Percentiles rank a stretch among this genome's conserved stretches.
These are phyloP conservation scores for Antitrichia curtipendula DNA, from an alignment of 225 moss, liverwort and hornwort species.

Conservation along the genomic window DNA sequence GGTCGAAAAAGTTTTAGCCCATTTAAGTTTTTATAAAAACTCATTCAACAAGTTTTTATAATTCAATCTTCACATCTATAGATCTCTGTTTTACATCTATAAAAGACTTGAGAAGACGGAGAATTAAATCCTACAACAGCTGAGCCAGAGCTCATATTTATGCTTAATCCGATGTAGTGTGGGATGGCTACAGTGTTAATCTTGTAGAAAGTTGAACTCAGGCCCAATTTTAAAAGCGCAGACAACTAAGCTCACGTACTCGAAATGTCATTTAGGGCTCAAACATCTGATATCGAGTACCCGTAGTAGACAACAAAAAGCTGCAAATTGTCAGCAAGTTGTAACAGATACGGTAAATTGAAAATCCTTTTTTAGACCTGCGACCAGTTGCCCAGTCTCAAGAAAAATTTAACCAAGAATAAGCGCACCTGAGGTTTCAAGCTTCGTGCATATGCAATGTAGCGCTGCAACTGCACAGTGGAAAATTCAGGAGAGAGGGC, in stretches of 20 bases:
- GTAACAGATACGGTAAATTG: background rate
- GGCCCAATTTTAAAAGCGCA: background rate
- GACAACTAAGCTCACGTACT: background rate
- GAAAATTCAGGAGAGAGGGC: slow-evolving; percentile 74
- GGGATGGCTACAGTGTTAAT: background rate
- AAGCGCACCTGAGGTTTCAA: slow-evolving; percentile 69
- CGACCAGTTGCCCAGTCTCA: background rate
- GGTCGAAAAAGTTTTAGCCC: background rate
- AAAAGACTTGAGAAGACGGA: background rate
- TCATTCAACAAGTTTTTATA: background rate
- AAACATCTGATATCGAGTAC: background rate
- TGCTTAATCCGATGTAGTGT: background rate
- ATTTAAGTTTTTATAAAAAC: too few species aligned
- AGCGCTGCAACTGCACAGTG: slow-evolving; percentile 91
- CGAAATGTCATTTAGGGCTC: background rate
- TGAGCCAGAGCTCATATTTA: background rate
- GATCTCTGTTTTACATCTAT: background rate
- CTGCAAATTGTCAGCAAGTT: background rate
- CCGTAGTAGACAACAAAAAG: background rate
- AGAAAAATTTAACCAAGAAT: background rate
- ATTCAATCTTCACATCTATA: background rate
- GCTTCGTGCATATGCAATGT: slow-evolving; percentile 86
- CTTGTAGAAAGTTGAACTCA: background rate
- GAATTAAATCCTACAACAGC: background rate
- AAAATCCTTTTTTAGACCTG: background rate